These are phyloP conservation scores for Calonectria fujianensis DNA, from an alignment of 2,329 filamentous ascomycete species.

Conservation along the genomic window DNA sequence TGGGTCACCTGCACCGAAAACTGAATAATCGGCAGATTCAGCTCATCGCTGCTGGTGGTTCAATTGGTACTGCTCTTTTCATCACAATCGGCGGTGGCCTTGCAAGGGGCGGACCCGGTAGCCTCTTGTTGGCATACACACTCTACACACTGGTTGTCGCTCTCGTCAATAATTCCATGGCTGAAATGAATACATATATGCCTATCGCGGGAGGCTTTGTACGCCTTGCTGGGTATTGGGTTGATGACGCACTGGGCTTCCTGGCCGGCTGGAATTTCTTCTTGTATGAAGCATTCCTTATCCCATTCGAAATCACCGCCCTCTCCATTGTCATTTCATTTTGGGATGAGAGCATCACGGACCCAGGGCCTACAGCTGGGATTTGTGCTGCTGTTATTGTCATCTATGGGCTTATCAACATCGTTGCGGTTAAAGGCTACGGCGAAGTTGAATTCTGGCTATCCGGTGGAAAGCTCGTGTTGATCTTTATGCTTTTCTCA, in stretches of 20 bases:
- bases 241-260: conserved; percentile 78
- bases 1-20: conserved; percentile 65
- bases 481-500: conserved; percentile 80
- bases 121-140: conserved; percentile 75
- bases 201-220: conserved; percentile 79
- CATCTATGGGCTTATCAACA: conserved; percentile 76
- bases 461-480: conserved; percentile 77
- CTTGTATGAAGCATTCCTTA: conserved; percentile 65
- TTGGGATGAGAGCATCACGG: conserved; percentile 66
- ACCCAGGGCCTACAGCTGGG: conserved; percentile 81
- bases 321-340: conserved; percentile 65
- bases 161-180: conserved; percentile 78
- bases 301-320: conserved; percentile 66
- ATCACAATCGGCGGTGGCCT: conserved; percentile 76
- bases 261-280: conserved; percentile 67
- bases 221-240: conserved; percentile 78
- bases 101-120: conserved; percentile 65
- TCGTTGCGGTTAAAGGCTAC: conserved; percentile 79
- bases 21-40: conserved; percentile 75
- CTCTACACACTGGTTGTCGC: conserved; percentile 74
- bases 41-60: conserved; percentile 75
- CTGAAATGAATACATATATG: conserved; percentile 79
- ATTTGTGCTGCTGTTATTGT: conserved; percentile 75
- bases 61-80: conserved; percentile 76
- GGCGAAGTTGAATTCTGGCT: conserved; percentile 85